A percentile compares a stretch with the other conserved stretches of the same genome.
These are phyloP conservation scores for Neofusicoccum laricinum DNA, from an alignment of 2,329 filamentous ascomycete genomes.

Conservation along the genomic window DNA sequence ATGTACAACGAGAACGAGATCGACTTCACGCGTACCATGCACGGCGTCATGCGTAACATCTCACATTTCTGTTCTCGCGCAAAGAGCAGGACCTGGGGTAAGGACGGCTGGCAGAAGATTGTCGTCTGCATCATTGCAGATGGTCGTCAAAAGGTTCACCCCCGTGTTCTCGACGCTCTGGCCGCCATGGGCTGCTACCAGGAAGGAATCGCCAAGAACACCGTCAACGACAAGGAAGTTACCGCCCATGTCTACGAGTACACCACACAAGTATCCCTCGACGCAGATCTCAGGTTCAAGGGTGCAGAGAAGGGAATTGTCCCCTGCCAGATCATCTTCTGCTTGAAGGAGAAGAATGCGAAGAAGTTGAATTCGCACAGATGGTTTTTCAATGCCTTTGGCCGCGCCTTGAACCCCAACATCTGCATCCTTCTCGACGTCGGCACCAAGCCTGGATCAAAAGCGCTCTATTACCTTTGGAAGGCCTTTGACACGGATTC, in stretches of 20 bases:
- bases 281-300: constrained; percentile 96
- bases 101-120: constrained; percentile 97
- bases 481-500: constrained; percentile 98
- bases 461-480: constrained; percentile 96
- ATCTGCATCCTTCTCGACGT: constrained; percentile 97
- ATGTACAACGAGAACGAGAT: constrained; percentile 99
- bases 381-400: constrained; percentile 99
- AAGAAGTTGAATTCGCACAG: constrained; percentile 98
- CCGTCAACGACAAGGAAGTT: constrained; percentile 92
- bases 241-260: constrained; percentile 98
- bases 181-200: constrained; percentile 98
- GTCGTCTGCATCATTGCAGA: constrained; percentile 97
- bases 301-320: constrained; percentile 98
- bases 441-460: constrained; percentile 84
- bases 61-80: constrained; percentile 91
- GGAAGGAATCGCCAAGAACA: constrained; percentile 96
- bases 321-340: constrained; percentile 97
- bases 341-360: constrained; percentile 94
- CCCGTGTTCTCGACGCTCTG: constrained; percentile 86
- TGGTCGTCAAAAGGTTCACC: constrained; percentile 89
- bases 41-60: constrained; percentile 98
- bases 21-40: constrained; percentile 95
- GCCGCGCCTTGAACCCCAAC: constrained; percentile 86
- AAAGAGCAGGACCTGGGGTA: constrained; percentile 94
- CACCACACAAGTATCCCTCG: constrained; percentile 94